Base-by-base conservation (phyloP, 371 early-diverging fungal genomes). In the Mortierella sp. region DNA sequence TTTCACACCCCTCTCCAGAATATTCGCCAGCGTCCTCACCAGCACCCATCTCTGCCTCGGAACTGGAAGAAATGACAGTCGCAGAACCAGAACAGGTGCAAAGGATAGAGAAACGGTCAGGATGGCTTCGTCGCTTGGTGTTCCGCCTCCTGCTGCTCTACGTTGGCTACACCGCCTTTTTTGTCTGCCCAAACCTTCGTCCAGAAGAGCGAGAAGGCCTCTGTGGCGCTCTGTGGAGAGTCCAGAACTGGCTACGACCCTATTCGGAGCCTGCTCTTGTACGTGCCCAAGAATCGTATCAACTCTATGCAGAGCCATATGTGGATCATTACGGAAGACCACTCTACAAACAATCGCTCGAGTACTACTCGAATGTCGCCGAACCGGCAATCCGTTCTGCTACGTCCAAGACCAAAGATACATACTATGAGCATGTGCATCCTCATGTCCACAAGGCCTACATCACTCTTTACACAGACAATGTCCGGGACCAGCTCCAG, bases 271-370 rank as follows among this genome's bases (percentile, higher is more conserved):
- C 72, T 6, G 62, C 60, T 7, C 47, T 50, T 7, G 28, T 37
- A 5, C 47, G 43, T 21, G 15, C 65, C n/a, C 69, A 68, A 37
- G 60, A 70, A 46, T 67, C 76, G 15, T 75, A 75, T 19, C 71
- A 64, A n/a, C 52, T 64, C 19, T 70, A 75, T 52, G 76, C 46
- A 1, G 76, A 64, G 47, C 79, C 79, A 4, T 69, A 66, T 29
- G 59, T 72, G 16, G 70, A 79, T 18, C 73, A 72, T 47, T 79
- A 72, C 21, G 79, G 66, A 19, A 69, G 66, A 12, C 79, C 79
- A 1, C 21, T 79, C 21, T 69, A 72, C 37, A 19, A 57, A n/a
- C 66, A 72, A 19, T 57, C 72, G 14, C 61, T 72, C 18, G 64
- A 77, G 59, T 72, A 72, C 58, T 77, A 76, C 37, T 11, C 12